Percentiles rank a stretch among this genome's conserved stretches.
Conservation (phyloP, 1,284 basidiomycete genomes). For the Trichosporon sp. region DNA sequence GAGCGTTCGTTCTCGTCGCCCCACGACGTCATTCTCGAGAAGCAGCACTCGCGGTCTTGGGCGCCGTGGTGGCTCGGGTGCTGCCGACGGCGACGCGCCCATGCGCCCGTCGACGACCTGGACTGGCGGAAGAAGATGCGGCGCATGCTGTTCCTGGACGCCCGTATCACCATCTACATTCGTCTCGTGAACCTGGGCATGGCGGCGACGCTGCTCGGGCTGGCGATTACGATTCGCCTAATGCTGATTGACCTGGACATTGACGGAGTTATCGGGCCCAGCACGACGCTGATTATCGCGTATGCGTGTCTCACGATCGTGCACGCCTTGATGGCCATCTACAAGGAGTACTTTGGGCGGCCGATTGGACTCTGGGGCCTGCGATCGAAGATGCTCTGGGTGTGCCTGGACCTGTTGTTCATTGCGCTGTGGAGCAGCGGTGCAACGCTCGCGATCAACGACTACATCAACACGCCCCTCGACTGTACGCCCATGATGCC, state of each 20-base stretch:
- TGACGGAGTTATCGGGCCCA: constrained; percentile 51
- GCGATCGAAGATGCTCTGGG: constrained; percentile 50
- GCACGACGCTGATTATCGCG: constrained; percentile 52
- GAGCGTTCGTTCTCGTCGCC: constrained; percentile 10
- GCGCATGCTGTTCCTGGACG: constrained; percentile 47
- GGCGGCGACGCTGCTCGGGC: constrained; percentile 46
- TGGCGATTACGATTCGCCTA: constrained; percentile 48
- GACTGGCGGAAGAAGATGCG: constrained; percentile 37
- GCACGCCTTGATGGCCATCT: constrained; percentile 50
- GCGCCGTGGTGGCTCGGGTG: neutral
- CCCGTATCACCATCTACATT: constrained; percentile 53
- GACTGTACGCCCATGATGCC: constrained; percentile 45
- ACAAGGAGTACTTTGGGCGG: constrained; percentile 53
- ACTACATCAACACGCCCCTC: constrained; percentile 54
- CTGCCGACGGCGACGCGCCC: neutral
- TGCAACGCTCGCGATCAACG: constrained; percentile 52
- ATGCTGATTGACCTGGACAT: constrained; percentile 38
- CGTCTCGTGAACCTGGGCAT: constrained; percentile 52
- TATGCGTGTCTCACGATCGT: constrained; percentile 51
- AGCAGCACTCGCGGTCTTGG: neutral
- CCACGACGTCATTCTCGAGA: neutral
- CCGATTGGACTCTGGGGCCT: constrained; percentile 56
- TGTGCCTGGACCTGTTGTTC: constrained; percentile 51
- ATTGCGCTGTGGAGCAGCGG: constrained; percentile 46
- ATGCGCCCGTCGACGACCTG: constrained; percentile 16